Base-by-base conservation (phyloP, 176 grass and related monocot species). In the Ampelocalamus luodianensis region DNA sequence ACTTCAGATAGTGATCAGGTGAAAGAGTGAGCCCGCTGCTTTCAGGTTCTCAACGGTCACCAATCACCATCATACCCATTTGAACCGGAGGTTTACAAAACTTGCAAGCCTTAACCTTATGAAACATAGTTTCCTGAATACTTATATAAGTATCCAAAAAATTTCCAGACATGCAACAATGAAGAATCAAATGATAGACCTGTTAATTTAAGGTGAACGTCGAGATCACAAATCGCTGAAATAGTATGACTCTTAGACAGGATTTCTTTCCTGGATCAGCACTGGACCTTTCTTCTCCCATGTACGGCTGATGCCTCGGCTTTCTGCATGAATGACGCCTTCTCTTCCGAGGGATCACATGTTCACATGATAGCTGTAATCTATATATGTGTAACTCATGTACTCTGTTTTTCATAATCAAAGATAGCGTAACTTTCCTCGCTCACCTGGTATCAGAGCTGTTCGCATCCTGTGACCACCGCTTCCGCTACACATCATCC, bases 21-120 rank as follows among this genome's bases (percentile, higher is more conserved):
- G 5, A 58, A 49, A 43, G 70, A 22, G 2, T 15, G 45, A 69
- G 49, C 49, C 51, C 22, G 18, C n/a, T 79, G 27, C 62, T 50
- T 80, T 80, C 68, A 73, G 34, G 48, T 45, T 68, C 74, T 15
- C 37, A 15, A 22, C 13, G 9, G 17, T 2, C 4, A 81, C 77
- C 5, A 10, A 46, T 56, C 77, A 74, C 10, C 43, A 45, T 48
- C 80, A 48, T 3, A 85, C 39, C n/a, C 54, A 82, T 39, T 17
- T 48, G 70, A 49, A 17, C 51, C 1, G 10, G 18, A 74, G 45
- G 42, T 61, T 69, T 61, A 77, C 65, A 10, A 51, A 17, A 82
- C 65, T 49, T 88, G 73, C 86, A 82, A 60, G 64, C 63, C 1
- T 82, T 15, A 59, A 38, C 78, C 78, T 49, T 83, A 74, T 82